phyloP scores from a whole-genome alignment of 2,329 filamentous ascomycete species.

The Arthrobotrys conoides region DNA sequence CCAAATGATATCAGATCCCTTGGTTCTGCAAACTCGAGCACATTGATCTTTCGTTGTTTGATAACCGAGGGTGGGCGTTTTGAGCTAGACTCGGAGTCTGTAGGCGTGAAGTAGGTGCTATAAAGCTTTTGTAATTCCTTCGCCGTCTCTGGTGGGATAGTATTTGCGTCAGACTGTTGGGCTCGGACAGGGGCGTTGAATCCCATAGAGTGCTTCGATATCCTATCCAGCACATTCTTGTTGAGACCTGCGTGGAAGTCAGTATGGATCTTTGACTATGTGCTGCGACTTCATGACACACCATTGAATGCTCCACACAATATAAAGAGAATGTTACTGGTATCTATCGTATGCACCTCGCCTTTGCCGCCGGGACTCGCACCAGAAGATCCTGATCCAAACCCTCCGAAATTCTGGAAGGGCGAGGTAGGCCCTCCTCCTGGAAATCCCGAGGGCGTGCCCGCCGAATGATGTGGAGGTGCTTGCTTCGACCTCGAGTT shows the following conservation, averaged over 20 bases:
- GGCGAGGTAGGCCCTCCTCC: constrained; percentile 67
- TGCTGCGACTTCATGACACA: not conserved
- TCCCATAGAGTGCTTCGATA: constrained; percentile 87
- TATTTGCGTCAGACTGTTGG: constrained; percentile 19
- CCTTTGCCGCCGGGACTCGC: constrained; percentile 61
- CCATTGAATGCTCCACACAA: constrained; percentile 96
- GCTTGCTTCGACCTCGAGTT: constrained; percentile 70
- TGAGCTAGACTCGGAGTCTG: not conserved
- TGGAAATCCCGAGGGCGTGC: constrained; percentile 66
- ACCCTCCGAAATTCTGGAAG: constrained; percentile 58
- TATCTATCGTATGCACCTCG: constrained; percentile 73
- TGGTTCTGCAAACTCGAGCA: constrained; percentile 63
- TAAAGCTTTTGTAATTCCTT: constrained; percentile 28
- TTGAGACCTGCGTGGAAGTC: constrained; percentile 71
- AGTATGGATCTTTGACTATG: not conserved
- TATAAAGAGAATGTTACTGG: constrained; percentile 96
- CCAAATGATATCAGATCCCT: constrained; percentile 64
- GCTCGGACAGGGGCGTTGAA: constrained; percentile 86
- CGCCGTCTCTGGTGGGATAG: constrained; percentile 20
- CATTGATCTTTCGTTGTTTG: constrained; percentile 58
- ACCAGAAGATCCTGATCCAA: constrained; percentile 37
- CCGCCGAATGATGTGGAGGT: constrained; percentile 69
- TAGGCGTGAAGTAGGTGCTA: constrained; percentile 10
- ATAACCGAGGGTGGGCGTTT: constrained; percentile 22
- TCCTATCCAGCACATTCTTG: constrained; percentile 86